Percentiles rank a stretch among this genome's conserved stretches.
Evolutionary conservation across 2,329 filamentous ascomycete genomes (phyloP).

Genomic region (Alternaria panax): DNA sequence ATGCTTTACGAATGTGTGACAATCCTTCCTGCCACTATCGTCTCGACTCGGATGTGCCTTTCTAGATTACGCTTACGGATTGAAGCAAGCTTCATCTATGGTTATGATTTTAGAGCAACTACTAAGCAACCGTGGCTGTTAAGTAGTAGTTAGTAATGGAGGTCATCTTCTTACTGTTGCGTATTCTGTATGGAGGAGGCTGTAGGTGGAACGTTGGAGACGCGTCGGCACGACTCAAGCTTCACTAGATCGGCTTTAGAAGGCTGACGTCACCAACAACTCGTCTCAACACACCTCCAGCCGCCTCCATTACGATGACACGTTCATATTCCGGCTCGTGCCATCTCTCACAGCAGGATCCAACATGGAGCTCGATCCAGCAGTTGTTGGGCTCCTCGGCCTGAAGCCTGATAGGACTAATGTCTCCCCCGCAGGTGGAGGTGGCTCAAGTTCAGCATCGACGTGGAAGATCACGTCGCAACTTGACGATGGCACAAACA

Average conservation of each 20-base stretch:
- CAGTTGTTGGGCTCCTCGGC: constrained; percentile 66
- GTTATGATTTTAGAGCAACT: too few relatives aligned
- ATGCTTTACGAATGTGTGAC: too few relatives aligned
- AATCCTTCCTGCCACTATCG: too few relatives aligned
- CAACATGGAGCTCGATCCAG: constrained; percentile 65
- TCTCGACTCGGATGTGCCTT: too few relatives aligned
- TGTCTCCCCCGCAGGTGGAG: constrained; percentile 69
- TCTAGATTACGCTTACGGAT: too few relatives aligned
- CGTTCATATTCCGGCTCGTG: not conserved
- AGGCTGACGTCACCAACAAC: constrained; percentile 6
- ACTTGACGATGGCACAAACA: constrained; percentile 57
- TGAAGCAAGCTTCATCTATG: too few relatives aligned
- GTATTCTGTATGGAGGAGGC: too few relatives aligned
- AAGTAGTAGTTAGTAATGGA: too few relatives aligned
- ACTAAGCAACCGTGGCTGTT: too few relatives aligned
- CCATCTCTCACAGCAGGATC: not conserved
- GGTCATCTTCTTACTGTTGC: too few relatives aligned
- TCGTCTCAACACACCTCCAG: not conserved
- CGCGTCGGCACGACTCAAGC: not conserved
- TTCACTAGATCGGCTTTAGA: not conserved
- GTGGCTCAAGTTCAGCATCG: constrained; percentile 68
- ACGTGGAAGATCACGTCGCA: constrained; percentile 67
- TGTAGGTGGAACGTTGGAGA: not conserved
- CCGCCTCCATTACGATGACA: not conserved
- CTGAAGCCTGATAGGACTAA: constrained; percentile 64